A percentile compares a stretch with the other conserved stretches of the same genome.
phyloP scores from a whole-genome alignment of 345 rosid genomes.

The Acer campestre region DNA sequence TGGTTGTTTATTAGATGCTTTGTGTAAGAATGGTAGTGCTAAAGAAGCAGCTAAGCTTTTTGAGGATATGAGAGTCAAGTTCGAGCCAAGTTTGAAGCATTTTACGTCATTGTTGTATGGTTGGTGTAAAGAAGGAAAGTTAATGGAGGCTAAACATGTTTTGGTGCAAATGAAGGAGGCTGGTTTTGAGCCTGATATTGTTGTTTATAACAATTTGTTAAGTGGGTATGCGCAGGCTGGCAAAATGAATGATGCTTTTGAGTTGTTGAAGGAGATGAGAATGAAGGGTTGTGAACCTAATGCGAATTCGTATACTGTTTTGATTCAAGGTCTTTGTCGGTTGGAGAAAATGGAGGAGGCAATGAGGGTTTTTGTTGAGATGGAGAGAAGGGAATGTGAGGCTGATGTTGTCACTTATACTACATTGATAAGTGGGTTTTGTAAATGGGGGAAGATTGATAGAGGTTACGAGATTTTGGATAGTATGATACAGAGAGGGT shows the following conservation, averaged over 20 bases:
- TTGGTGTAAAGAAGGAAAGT: constrained; percentile 92
- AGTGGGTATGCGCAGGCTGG: constrained; percentile 65
- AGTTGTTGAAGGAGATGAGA: constrained; percentile 79
- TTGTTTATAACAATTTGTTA: constrained; percentile 72
- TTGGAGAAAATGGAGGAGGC: constrained; percentile 83
- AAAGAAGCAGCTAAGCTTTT: constrained; percentile 87
- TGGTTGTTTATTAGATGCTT: constrained; percentile 79
- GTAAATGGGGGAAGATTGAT: constrained; percentile 68
- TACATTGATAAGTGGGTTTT: constrained; percentile 78
- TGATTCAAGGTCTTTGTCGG: constrained; percentile 75
- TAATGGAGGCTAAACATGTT: constrained; percentile 82
- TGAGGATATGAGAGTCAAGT: constrained; percentile 69
- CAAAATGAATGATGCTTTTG: constrained; percentile 75
- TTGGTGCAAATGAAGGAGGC: constrained; percentile 87
- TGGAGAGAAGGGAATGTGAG: constrained; percentile 72
- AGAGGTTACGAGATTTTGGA: constrained; percentile 63
- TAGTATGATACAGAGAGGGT: constrained; percentile 58
- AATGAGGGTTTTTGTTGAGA: constrained; percentile 62
- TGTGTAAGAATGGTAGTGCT: constrained; percentile 77
- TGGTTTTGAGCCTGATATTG: constrained; percentile 79
- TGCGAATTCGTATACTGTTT: constrained; percentile 62
- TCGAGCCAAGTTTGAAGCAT: constrained; percentile 54
- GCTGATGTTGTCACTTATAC: constrained; percentile 75
- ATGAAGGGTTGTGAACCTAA: constrained; percentile 66
- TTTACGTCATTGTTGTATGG: constrained; percentile 80